phyloP scores from a whole-genome alignment of 176 grass and related monocot species.

The Aegilops longissima region DNA sequence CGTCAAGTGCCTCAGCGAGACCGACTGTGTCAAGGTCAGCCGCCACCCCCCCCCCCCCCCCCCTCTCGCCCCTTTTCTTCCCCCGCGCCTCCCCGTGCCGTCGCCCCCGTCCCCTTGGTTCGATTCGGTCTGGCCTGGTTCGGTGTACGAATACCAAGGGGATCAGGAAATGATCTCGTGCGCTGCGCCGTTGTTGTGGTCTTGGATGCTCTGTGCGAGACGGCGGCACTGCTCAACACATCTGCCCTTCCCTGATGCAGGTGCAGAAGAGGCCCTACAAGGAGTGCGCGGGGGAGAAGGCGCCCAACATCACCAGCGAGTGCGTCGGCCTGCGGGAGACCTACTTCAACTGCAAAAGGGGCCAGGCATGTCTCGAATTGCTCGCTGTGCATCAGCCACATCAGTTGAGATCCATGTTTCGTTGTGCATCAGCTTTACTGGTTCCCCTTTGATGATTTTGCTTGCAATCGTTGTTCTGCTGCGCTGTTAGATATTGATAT shows the following conservation, averaged over 20 bases:
- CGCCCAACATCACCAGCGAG: slow-evolving; percentile 79
- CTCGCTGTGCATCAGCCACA: not conserved
- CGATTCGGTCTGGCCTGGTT: not conserved
- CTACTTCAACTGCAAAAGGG: slow-evolving; percentile 98
- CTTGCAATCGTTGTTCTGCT: not conserved
- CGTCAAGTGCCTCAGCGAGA: slow-evolving; percentile 94
- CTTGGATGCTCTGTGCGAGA: not conserved
- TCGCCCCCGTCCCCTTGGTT: not conserved
- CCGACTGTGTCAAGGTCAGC: slow-evolving; percentile 81
- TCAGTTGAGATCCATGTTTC: not conserved
- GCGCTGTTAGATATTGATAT: not conserved
- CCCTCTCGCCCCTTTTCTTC: not conserved
- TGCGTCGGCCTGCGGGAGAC: slow-evolving; percentile 94
- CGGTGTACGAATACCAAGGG: not conserved
- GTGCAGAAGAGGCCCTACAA: slow-evolving; percentile 85
- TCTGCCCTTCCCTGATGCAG: slow-evolving; percentile 32
- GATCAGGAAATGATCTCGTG: not conserved
- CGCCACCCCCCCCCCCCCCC: no score
- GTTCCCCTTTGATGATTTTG: not conserved
- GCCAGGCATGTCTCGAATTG: slow-evolving; percentile 56
- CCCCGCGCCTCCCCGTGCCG: not conserved
- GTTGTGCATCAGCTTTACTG: not conserved
- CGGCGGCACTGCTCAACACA: not conserved
- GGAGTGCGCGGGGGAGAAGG: slow-evolving; percentile 95
- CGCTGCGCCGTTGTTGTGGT: not conserved